Evolutionary conservation across 2,329 filamentous ascomycete species (phyloP).

Genomic region (Colletotrichum sp.): DNA sequence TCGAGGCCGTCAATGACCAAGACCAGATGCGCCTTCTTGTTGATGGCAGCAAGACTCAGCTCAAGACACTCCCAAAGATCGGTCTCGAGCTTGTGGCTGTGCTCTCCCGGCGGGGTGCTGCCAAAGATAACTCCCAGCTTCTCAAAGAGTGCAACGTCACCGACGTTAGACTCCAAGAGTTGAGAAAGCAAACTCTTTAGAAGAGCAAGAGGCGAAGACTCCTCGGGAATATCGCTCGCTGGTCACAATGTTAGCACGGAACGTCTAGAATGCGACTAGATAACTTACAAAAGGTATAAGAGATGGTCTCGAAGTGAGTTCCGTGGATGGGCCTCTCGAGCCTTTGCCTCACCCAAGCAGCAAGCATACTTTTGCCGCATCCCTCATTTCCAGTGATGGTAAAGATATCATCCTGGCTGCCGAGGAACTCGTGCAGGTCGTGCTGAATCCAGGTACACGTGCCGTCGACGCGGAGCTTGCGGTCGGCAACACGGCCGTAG

Average conservation of each 20-base stretch:
- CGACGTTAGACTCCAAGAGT: conserved; percentile 42
- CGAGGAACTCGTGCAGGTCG: conserved; percentile 38
- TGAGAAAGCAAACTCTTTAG: conserved; percentile 42
- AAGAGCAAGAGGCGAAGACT: conserved; percentile 34
- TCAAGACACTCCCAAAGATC: conserved; percentile 39
- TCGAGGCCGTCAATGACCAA: conserved; percentile 43
- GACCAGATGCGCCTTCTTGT: conserved; percentile 31
- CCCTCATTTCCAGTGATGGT: conserved; percentile 38
- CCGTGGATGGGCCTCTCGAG: conserved; percentile 41
- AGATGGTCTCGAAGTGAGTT: conserved; percentile 37
- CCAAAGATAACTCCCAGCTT: conserved; percentile 32
- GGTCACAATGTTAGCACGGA: too few relatives aligned
- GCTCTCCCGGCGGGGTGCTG: conserved; percentile 25
- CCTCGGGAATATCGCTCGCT: conserved; percentile 33
- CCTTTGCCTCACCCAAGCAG: conserved; percentile 43
- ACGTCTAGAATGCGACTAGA: too few relatives aligned
- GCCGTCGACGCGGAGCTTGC: conserved; percentile 40
- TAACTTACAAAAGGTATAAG: conserved; percentile 40
- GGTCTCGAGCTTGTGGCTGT: conserved; percentile 29
- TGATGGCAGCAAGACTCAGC: conserved; percentile 33
- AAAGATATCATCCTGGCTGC: conserved; percentile 36
- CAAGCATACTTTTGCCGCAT: conserved; percentile 41
- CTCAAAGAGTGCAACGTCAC: conserved; percentile 38
- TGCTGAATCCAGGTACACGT: conserved; percentile 44
- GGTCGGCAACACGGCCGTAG: conserved; percentile 41